Conservation (phyloP, 192 early-diverging fungal species). For the Geosiphon pyriformis region DNA sequence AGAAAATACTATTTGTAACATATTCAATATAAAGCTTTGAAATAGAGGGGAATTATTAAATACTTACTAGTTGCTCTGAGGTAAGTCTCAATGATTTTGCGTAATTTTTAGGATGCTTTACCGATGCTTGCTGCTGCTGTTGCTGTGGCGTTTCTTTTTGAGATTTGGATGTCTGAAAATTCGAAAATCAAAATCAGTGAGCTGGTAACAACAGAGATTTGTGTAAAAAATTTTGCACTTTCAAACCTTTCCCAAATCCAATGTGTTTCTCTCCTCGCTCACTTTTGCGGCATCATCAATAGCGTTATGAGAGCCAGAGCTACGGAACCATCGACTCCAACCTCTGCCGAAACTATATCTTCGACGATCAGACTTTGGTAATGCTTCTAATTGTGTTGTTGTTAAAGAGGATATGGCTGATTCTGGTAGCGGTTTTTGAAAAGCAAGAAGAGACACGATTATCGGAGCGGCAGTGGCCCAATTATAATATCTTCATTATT, state of each 20-base stretch:
- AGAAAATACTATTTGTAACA: background rate
- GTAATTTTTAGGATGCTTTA: constrained; percentile 41
- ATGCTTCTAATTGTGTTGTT: background rate
- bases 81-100: constrained; percentile 90
- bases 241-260: too few relatives aligned
- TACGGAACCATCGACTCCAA: constrained; percentile 36
- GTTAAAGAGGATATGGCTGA: constrained; percentile 16
- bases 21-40: background rate
- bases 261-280: background rate
- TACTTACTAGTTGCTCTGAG: constrained; percentile 74
- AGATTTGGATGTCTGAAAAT: background rate
- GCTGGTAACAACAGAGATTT: too few relatives aligned
- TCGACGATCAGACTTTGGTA: constrained; percentile 24
- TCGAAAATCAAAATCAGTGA: background rate
- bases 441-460: constrained; percentile 51
- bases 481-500: constrained; percentile 46
- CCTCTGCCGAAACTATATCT: constrained; percentile 34
- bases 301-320: constrained; percentile 12
- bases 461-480: constrained; percentile 58
- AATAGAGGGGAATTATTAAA: background rate
- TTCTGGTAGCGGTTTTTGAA: constrained; percentile 49
- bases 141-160: too few relatives aligned
- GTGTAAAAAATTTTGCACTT: too few relatives aligned
- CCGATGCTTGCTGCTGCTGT: too few relatives aligned
- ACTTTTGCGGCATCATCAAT: background rate